Evolutionary conservation across 306 rosid genomes (phyloP).

Genomic region (Betula pendula): DNA sequence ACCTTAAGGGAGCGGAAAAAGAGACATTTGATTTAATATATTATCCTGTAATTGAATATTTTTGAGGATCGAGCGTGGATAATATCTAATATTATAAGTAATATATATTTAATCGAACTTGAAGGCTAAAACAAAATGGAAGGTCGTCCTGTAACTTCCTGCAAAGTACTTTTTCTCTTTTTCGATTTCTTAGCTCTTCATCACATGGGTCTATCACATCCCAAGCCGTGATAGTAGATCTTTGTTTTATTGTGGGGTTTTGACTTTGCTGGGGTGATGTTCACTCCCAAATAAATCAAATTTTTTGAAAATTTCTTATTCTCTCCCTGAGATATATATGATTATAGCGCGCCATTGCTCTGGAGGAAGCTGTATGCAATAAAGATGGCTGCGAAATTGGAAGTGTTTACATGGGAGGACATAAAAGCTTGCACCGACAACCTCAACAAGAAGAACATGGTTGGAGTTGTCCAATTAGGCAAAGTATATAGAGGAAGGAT

Average conservation of each 20-base stretch:
- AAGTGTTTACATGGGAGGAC: conserved; percentile 40
- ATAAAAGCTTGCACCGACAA: conserved; percentile 45
- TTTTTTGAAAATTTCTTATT: neutral
- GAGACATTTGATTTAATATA: neutral
- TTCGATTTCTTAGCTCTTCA: neutral
- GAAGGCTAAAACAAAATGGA: neutral
- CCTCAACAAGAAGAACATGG: conserved; percentile 44
- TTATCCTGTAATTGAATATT: neutral
- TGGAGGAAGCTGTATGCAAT: conserved; percentile 11
- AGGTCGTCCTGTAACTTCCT: neutral
- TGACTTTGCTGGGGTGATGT: neutral
- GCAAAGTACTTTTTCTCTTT: neutral
- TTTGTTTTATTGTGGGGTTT: neutral
- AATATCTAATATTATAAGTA: neutral
- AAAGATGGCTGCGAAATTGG: conserved; percentile 35
- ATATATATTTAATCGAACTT: neutral
- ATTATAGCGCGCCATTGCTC: neutral
- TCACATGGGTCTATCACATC: conserved; percentile 12
- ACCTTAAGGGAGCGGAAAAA: neutral
- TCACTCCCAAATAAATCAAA: neutral
- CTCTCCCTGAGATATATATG: neutral
- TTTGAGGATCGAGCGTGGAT: neutral
- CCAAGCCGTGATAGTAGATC: neutral
- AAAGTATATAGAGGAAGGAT: conserved; percentile 52
- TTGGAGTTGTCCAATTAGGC: conserved; percentile 50